These are phyloP conservation scores for Ilyonectria destructans DNA, from an alignment of 2,329 filamentous ascomycete species.

Conservation along the genomic window DNA sequence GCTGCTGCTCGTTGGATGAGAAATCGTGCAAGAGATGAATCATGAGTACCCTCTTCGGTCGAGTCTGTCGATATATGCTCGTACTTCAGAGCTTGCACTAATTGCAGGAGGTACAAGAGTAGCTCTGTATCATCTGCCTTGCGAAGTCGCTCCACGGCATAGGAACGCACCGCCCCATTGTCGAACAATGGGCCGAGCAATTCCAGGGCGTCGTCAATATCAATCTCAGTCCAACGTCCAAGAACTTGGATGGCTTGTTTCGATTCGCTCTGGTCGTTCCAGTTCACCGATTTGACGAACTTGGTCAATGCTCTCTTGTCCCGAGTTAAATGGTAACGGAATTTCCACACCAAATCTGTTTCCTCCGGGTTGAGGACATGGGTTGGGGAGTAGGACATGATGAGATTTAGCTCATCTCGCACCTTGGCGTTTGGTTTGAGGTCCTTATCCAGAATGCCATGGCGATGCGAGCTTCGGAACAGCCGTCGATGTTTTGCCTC, in stretches of 20 bases:
- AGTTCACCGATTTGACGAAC: conserved; percentile 97
- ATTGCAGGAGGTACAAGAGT: conserved; percentile 90
- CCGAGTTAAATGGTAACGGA: conserved; percentile 92
- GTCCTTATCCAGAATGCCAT: conserved; percentile 95
- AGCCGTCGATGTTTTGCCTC: conserved; percentile 95
- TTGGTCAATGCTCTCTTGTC: conserved; percentile 96
- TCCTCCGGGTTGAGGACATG: conserved; percentile 91
- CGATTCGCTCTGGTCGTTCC: conserved; percentile 88
- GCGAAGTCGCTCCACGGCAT: conserved; percentile 91
- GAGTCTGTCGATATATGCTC: conserved; percentile 80
- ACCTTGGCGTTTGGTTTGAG: conserved; percentile 97
- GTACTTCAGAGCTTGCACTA: conserved; percentile 97
- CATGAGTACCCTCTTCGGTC: conserved; percentile 72
- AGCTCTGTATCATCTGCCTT: conserved; percentile 96
- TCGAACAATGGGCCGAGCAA: conserved; percentile 93
- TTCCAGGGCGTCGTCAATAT: conserved; percentile 96
- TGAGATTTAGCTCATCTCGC: conserved; percentile 91
- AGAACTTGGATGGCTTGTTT: conserved; percentile 92
- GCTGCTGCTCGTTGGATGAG: conserved; percentile 89
- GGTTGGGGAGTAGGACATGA: conserved; percentile 94
- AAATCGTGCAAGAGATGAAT: conserved; percentile 91
- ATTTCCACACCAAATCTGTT: conserved; percentile 97
- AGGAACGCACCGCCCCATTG: conserved; percentile 89
- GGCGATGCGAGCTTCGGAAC: conserved; percentile 90
- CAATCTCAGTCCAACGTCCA: conserved; percentile 95